Evolutionary conservation across 108 stramenopile species (phyloP), one percentile per base, ranked within the genome.

Genomic region (Mayamaea pseudoterrestris): DNA sequence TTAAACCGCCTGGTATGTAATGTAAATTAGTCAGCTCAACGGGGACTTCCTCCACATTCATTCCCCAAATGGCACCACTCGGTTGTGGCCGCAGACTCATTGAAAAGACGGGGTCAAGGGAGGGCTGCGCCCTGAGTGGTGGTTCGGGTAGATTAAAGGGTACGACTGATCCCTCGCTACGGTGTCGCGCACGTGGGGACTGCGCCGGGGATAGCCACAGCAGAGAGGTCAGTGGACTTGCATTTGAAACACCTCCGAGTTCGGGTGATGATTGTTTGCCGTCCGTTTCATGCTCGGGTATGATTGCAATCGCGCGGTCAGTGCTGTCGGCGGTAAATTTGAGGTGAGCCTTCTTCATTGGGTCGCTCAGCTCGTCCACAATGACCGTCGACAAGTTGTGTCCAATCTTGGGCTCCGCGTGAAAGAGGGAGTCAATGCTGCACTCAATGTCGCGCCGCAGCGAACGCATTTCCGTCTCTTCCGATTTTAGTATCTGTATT

Each of bases 21-120:
- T 70, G 61, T 30, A 86, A 51, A 1, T 83, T 82, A 14, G 84
- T 86, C 0, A 91, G 51, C 42, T 84, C 84, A 2, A 91, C 89
- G 0, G 86, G 75, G 28, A 73, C 55, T 40, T 83, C 81, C 7
- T 64, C 50, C 2, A 73, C 63, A 37, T 79, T 77, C 9, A 75
- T 36, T 46, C 53, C 54, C 3, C 37, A 22, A 11, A n/a, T 37
- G 40, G 22, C 23, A 23, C 35, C 20, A 20, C 12, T 52, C 13
- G 49, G 9, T 27, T 22, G 23, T 5, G 30, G n/a, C 5, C 3
- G 18, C 5, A 39, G 5, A 4, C 18, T 18, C 3, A 8, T 39
- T 20, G 37, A 39, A 39, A 20, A 18, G 5, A 39, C 16, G n/a
- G n/a, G n/a, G n/a, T n/a, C n/a, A n/a, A n/a, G n/a, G n/a, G n/a